Conservation (phyloP, 257 asterid species). For the Haberlea rhodopensis region DNA sequence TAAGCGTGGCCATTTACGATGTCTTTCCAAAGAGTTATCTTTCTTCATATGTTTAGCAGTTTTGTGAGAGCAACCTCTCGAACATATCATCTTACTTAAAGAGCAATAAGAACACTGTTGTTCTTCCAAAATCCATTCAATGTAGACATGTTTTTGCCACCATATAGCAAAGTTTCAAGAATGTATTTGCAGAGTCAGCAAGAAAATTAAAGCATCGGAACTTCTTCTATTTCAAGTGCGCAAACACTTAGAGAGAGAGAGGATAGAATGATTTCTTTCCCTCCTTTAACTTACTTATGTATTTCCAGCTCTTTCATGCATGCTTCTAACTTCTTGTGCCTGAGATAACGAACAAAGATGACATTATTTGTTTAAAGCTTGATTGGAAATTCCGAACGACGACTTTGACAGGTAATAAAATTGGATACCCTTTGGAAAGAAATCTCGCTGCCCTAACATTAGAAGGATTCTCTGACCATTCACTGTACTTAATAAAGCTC, state of each 20-base stretch:
- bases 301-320: slow-evolving; percentile 74
- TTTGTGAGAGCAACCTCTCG: slow-evolving; percentile 12
- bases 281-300: slow-evolving; percentile 61
- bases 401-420: slow-evolving; percentile 23
- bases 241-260: slow-evolving; percentile 19
- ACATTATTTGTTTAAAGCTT: slow-evolving; percentile 15
- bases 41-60: slow-evolving; percentile 18
- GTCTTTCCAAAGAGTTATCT: slow-evolving; percentile 1
- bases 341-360: slow-evolving; percentile 38
- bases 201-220: slow-evolving; percentile 18
- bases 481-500: slow-evolving; percentile 90
- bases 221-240: slow-evolving; percentile 17
- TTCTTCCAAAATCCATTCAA: slow-evolving; percentile 10
- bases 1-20: background rate
- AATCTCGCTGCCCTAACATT: slow-evolving; percentile 87
- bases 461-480: slow-evolving; percentile 82
- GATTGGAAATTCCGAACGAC: slow-evolving; percentile 10
- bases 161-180: background rate
- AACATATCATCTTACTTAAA: background rate
- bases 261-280: slow-evolving; percentile 11
- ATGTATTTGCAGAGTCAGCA: slow-evolving; percentile 14
- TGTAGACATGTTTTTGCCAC: background rate
- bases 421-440: slow-evolving; percentile 78
- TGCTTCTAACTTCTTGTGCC: slow-evolving; percentile 72
- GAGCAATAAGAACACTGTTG: background rate